Evolutionary conservation across 805 yeast species (phyloP).

Genomic region (Saturnispora quitensis): DNA sequence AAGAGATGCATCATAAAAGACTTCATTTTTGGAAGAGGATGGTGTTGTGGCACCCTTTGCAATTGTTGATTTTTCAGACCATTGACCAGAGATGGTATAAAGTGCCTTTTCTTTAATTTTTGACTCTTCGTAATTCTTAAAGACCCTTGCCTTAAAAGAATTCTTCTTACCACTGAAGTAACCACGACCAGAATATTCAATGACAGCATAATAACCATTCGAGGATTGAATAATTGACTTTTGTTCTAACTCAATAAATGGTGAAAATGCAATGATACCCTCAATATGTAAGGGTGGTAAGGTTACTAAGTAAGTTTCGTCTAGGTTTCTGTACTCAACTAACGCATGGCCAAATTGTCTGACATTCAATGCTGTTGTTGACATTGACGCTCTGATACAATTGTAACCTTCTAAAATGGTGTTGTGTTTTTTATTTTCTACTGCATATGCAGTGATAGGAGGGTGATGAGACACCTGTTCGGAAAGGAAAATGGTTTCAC

Average conservation of each 20-base stretch:
- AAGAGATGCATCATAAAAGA: slow-evolving; percentile 56
- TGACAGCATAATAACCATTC: slow-evolving; percentile 59
- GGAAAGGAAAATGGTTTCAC: slow-evolving; percentile 69
- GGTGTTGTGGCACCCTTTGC: slow-evolving; percentile 43
- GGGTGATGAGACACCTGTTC: slow-evolving; percentile 99
- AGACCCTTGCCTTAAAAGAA: slow-evolving; percentile 79
- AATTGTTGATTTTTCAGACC: slow-evolving; percentile 73
- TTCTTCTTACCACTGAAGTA: slow-evolving; percentile 94
- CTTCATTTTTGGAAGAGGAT: slow-evolving; percentile 34
- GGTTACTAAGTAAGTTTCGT: slow-evolving; percentile 71
- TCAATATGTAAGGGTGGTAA: slow-evolving; percentile 93
- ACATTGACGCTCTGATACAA: slow-evolving; percentile 76
- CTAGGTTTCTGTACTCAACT: slow-evolving; percentile 49
- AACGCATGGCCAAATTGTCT: slow-evolving; percentile 91
- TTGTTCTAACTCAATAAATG: slow-evolving; percentile 91
- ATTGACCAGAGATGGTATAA: slow-evolving; percentile 81
- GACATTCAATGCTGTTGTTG: slow-evolving; percentile 68
- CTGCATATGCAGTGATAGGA: slow-evolving; percentile 88
- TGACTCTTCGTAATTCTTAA: slow-evolving; percentile 41
- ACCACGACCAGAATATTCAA: slow-evolving; percentile 88
- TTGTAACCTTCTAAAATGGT: slow-evolving; percentile 80
- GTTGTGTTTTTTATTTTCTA: slow-evolving; percentile 62
- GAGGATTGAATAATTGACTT: slow-evolving; percentile 77
- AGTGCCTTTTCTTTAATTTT: slow-evolving; percentile 52
- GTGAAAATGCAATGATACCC: slow-evolving; percentile 83